These are phyloP conservation scores for Amauroascus verrucosus DNA, from an alignment of 2,329 filamentous ascomycete genomes.

Conservation along the genomic window DNA sequence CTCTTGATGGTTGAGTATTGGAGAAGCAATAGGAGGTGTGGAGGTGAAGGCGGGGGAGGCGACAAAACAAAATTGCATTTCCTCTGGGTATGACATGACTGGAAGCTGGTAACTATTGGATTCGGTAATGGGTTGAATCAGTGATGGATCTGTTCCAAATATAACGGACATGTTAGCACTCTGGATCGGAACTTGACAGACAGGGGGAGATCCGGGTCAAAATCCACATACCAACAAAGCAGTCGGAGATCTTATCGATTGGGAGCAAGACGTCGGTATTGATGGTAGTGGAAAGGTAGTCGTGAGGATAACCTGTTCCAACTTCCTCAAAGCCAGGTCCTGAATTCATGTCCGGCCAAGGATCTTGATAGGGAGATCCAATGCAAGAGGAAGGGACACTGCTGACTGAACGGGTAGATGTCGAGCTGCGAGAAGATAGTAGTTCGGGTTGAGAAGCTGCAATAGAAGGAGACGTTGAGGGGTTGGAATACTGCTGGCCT, in stretches of 20 bases:
- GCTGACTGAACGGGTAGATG: conserved; percentile 48
- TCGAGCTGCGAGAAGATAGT: conserved; percentile 51
- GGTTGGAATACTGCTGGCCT: conserved; percentile 7
- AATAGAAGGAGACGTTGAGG: conserved; percentile 17
- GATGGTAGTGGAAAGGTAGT: conserved; percentile 39
- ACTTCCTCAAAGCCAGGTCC: conserved; percentile 52
- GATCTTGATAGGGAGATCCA: conserved; percentile 55
- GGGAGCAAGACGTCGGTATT: conserved; percentile 35
- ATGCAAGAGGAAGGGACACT: conserved; percentile 55
- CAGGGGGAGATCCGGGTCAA: too few species aligned
- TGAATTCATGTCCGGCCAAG: conserved; percentile 46
- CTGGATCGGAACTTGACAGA: not conserved
- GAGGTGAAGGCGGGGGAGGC: conserved; percentile 31
- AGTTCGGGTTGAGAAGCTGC: conserved; percentile 32
- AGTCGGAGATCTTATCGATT: conserved; percentile 36
- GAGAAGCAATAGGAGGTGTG: conserved; percentile 18
- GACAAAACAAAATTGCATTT: conserved; percentile 23
- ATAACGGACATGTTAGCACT: not conserved
- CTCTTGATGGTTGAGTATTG: conserved; percentile 20
- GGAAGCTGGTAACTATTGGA: conserved; percentile 24
- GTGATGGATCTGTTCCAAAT: conserved; percentile 44
- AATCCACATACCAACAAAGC: conserved; percentile 41
- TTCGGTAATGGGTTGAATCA: conserved; percentile 44
- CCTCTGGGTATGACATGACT: conserved; percentile 28
- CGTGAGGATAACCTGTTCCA: conserved; percentile 53